Percentiles rank a stretch among this genome's conserved stretches.
These are phyloP conservation scores for Copromyces sp. DNA, from an alignment of 495 filamentous ascomycete species.

Conservation along the genomic window DNA sequence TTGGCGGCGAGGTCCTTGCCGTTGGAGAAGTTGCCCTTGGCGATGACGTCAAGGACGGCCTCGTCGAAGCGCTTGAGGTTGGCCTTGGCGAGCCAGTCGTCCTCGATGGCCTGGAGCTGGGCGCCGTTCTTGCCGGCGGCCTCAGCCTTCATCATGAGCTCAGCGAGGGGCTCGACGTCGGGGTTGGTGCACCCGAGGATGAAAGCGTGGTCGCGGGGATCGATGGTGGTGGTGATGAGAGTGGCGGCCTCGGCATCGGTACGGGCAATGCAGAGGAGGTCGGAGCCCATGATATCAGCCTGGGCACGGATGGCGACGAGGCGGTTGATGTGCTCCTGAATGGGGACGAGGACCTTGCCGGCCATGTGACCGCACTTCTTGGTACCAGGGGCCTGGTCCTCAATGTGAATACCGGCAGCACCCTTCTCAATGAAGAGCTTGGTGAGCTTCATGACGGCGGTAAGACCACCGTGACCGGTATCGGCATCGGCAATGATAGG, in stretches of 20 bases:
- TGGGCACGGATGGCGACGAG: slow-evolving; percentile 94
- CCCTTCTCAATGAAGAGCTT: slow-evolving; percentile 96
- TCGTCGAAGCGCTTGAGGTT: slow-evolving; percentile 84
- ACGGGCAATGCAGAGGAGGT: slow-evolving; percentile 83
- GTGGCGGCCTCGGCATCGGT: slow-evolving; percentile 98
- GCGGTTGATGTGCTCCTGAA: slow-evolving; percentile 97
- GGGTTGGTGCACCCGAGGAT: slow-evolving; percentile 86
- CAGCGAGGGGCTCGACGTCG: slow-evolving; percentile 70
- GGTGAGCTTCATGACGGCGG: slow-evolving; percentile 97
- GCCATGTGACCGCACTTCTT: slow-evolving; percentile 99
- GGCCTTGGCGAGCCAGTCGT: slow-evolving; percentile 75
- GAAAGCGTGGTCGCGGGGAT: slow-evolving; percentile 88
- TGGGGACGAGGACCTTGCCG: slow-evolving; percentile 94
- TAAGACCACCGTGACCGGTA: slow-evolving; percentile 93
- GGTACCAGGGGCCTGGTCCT: slow-evolving; percentile 95
- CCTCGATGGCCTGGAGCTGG: slow-evolving; percentile 84
- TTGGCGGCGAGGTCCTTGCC: slow-evolving; percentile 55
- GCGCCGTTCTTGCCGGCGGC: slow-evolving; percentile 68
- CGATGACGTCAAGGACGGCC: slow-evolving; percentile 75
- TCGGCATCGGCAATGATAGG: slow-evolving; percentile 97
- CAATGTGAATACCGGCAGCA: slow-evolving; percentile 95
- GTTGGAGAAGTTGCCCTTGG: slow-evolving; percentile 43
- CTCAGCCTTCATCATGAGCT: slow-evolving; percentile 85
- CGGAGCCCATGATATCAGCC: slow-evolving; percentile 93
- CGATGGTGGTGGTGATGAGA: slow-evolving; percentile 92